phyloP scores from a whole-genome alignment of 495 filamentous ascomycete species.

The Gamarada debralockiae region DNA sequence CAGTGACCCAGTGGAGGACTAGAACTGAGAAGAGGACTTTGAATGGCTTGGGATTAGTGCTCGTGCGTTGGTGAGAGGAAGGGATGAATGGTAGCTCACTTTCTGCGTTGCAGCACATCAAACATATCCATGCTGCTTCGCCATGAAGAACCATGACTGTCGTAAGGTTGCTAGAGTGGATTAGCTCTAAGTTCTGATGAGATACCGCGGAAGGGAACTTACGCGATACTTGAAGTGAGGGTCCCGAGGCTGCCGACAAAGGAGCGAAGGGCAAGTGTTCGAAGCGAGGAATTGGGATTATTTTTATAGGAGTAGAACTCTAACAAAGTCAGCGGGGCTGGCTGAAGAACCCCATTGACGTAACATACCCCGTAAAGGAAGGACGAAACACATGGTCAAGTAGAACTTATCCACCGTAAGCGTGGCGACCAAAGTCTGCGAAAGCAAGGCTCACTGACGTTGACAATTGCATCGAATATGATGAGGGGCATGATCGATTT shows the following conservation, averaged over 20 bases:
- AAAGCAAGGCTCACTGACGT: conserved; percentile 38
- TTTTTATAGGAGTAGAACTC: conserved; percentile 27
- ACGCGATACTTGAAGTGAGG: no score
- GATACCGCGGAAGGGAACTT: no score
- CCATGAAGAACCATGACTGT: no score
- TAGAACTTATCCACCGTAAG: conserved; percentile 32
- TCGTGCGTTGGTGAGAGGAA: no score
- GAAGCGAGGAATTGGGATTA: conserved; percentile 21
- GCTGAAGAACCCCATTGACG: not conserved
- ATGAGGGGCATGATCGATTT: conserved; percentile 48
- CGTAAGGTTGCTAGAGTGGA: no score
- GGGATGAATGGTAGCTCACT: no score
- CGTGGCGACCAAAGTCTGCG: conserved; percentile 4
- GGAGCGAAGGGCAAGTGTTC: conserved; percentile 38
- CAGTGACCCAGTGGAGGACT: no score
- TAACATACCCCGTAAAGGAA: conserved; percentile 38
- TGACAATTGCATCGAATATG: conserved; percentile 41
- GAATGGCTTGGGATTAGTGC: no score
- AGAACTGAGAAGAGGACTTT: no score
- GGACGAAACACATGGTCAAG: conserved; percentile 46
- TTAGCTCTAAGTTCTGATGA: no score
- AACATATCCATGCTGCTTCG: no score
- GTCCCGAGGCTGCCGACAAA: conserved; percentile 46
- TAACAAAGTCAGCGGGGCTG: conserved; percentile 26
- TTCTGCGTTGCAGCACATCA: no score